Base-by-base conservation (phyloP, 352 stramenopile species). In the Pythium vanterpoolii region DNA sequence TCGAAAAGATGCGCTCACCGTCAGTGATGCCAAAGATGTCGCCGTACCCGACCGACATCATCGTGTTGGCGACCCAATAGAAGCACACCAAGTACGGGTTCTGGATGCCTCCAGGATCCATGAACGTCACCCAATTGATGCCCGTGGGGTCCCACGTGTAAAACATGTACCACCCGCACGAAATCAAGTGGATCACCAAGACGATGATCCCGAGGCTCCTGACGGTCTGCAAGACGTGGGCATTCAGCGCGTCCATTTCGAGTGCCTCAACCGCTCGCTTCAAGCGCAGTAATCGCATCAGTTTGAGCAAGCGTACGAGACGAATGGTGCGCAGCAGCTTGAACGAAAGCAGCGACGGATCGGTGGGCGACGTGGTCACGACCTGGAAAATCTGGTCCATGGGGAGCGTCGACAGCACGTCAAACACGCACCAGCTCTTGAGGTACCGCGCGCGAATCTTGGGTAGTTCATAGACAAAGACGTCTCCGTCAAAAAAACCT, bases 21-120 rank as follows among this genome's bases (percentile, higher is more conserved):
- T 93, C 80, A 0, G 83, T 96, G 46, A 94, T 72, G 3, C 79
- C 82, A 33, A 80, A 88, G 43, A 97, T 93, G 33, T 98, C 91
- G 18, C 91, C 91, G 52, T 97, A 97, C 0, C 90, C 89, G 30
- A 98, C 87, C 0, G 87, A 95, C 87, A 97, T 97, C 76, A 98
- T 96, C 8, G 89, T 97, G 46, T 95, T 95, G 0, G 92, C 86
- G 28, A 93, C 93, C 89, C 87, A 97, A 70, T 98, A 97, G 54
- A 97, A 92, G 62, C 80, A 87, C 10, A 89, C 82, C 13, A 97
- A 65, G 64, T 98, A 98, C 47, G 93, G 85, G 33, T 77, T 70
- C 38, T 55, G 18, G 28, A 93, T 60, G 3, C 79, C 73, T 5
- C 83, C 49, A 2, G 54, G 36, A 24, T 75, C 46, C 18, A 86